A percentile compares a stretch with the other conserved stretches of the same genome.
Conservation (phyloP, 176 grass and related monocot species). For the Phoenix dactylifera region DNA sequence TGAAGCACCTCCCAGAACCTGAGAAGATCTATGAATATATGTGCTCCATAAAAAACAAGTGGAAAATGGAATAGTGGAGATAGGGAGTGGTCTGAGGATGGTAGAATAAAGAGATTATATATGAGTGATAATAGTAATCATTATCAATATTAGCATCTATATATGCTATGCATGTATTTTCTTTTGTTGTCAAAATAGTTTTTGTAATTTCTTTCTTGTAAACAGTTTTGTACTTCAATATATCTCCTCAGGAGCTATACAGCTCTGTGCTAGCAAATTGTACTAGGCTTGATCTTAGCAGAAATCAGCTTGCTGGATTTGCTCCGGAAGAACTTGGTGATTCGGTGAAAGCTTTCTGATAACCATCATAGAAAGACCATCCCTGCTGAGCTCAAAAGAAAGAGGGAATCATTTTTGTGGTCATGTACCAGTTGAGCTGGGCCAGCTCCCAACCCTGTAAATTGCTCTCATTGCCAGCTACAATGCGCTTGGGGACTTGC, state of each 20-base stretch:
- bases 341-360: conserved; percentile 65
- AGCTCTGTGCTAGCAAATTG: conserved; percentile 42
- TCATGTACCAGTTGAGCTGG: conserved; percentile 48
- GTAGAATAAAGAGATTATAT: no score
- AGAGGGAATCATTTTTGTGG: conserved; percentile 70
- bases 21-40: no score
- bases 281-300: conserved; percentile 85
- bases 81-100: no score
- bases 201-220: no score
- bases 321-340: conserved; percentile 59
- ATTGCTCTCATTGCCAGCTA: conserved; percentile 84
- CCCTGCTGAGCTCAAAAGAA: conserved; percentile 82
- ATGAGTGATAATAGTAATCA: no score
- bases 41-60: no score
- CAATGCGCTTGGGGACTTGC: conserved; percentile 81
- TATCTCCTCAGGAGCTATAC: conserved; percentile 29
- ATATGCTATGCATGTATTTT: no score
- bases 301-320: conserved; percentile 56
- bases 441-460: conserved; percentile 57
- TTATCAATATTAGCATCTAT: no score
- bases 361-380: conserved; percentile 70
- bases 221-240: no score
- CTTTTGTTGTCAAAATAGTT: no score
- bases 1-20: no score
- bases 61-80: no score